A percentile compares a stretch with the other conserved stretches of the same genome.
Evolutionary conservation across 2,329 filamentous ascomycete species (phyloP).

Genomic region (Aspergillus versicolor): DNA sequence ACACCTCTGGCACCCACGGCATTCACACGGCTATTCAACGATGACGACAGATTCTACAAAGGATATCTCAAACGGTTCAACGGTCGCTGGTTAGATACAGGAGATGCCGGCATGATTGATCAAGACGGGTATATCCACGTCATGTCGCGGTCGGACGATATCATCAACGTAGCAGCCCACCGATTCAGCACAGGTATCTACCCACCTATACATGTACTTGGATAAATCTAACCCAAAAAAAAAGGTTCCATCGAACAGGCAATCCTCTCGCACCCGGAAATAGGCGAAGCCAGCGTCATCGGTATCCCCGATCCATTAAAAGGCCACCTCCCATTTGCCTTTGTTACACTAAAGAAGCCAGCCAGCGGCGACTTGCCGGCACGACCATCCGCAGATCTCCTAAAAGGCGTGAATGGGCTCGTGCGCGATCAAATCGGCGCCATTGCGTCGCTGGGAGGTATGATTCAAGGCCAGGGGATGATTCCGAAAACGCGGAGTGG

Average conservation of each 20-base stretch:
- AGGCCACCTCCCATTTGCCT: slow-evolving; percentile 88
- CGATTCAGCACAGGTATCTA: slow-evolving; percentile 77
- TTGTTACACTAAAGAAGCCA: slow-evolving; percentile 61
- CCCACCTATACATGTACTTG: background rate
- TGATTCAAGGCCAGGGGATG: slow-evolving; percentile 80
- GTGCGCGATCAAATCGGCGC: slow-evolving; percentile 81
- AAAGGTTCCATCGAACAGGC: slow-evolving; percentile 85
- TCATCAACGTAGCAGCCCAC: slow-evolving; percentile 95
- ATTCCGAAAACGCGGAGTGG: slow-evolving; percentile 92
- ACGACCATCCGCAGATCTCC: slow-evolving; percentile 43
- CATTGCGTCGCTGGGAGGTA: slow-evolving; percentile 81
- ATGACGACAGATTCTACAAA: slow-evolving; percentile 81
- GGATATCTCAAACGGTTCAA: slow-evolving; percentile 80
- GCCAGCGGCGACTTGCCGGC: slow-evolving; percentile 44
- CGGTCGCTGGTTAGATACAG: slow-evolving; percentile 85
- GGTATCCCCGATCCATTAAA: slow-evolving; percentile 83
- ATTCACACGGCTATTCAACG: slow-evolving; percentile 81
- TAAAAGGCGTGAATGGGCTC: slow-evolving; percentile 47
- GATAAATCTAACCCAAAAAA: background rate
- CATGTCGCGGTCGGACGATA: slow-evolving; percentile 71
- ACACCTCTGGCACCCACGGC: slow-evolving; percentile 82
- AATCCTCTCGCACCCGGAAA: slow-evolving; percentile 73
- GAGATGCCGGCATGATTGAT: slow-evolving; percentile 86
- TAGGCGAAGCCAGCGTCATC: slow-evolving; percentile 84
- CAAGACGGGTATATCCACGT: slow-evolving; percentile 65